These are phyloP conservation scores for Groenewaldozyma sp. DNA, from an alignment of 1,139 yeast genomes.

Conservation along the genomic window DNA sequence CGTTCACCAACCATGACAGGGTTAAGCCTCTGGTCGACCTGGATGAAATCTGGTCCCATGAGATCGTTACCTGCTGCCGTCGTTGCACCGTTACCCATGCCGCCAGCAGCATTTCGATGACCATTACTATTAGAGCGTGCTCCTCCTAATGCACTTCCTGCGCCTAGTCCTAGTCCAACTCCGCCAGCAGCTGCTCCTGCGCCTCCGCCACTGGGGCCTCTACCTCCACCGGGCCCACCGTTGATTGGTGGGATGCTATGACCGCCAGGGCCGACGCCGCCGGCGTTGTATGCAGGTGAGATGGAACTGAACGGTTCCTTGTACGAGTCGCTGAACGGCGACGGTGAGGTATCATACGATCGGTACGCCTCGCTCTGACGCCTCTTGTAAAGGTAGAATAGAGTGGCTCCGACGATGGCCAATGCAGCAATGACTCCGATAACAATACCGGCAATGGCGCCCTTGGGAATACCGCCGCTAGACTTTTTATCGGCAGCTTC, in stretches of 20 bases:
- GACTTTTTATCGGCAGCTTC: conserved; percentile 15
- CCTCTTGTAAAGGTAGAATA: conserved; percentile 38
- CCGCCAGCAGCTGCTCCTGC: conserved; percentile 1
- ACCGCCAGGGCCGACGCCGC: conserved; percentile 15
- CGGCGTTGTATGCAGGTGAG: conserved; percentile 9
- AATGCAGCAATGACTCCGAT: conserved; percentile 28
- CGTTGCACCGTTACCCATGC: conserved; percentile 5
- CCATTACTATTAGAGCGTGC: neutral
- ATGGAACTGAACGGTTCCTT: conserved; percentile 25
- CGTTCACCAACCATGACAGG: conserved; percentile 68
- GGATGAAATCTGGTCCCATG: conserved; percentile 3
- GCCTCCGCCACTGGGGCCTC: too few relatives aligned
- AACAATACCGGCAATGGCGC: conserved; percentile 28
- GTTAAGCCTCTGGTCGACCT: conserved; percentile 57
- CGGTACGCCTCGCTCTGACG: conserved; percentile 43
- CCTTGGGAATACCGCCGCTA: conserved; percentile 16
- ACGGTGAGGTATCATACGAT: conserved; percentile 27
- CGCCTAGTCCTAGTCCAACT: conserved; percentile 1
- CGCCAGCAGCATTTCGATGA: conserved; percentile 2
- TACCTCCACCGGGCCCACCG: too few relatives aligned
- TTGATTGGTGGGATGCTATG: too few relatives aligned
- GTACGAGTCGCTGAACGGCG: conserved; percentile 17
- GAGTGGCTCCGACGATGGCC: conserved; percentile 36
- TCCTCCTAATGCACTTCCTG: conserved; percentile 2
- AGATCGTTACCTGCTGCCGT: conserved; percentile 1